Percentiles rank a stretch among this genome's conserved stretches.
phyloP scores from a whole-genome alignment of 2,329 filamentous ascomycete species.

The Pestalotiopsis sp. region DNA sequence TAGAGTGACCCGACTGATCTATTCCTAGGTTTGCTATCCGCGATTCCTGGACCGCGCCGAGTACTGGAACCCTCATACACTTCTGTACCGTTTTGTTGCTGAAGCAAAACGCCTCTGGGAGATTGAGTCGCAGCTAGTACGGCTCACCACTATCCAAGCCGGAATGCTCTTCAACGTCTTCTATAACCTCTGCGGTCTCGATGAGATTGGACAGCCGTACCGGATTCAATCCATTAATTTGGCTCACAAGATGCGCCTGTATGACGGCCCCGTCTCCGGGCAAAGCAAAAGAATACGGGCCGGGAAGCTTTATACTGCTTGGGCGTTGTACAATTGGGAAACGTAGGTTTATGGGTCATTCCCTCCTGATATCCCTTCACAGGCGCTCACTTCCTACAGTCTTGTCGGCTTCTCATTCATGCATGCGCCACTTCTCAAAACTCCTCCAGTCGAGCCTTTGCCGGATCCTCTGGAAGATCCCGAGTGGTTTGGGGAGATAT shows the following conservation, averaged over 20 bases:
- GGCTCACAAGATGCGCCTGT: slow-evolving; percentile 35
- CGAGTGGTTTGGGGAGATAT: slow-evolving; percentile 34
- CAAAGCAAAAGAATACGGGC: slow-evolving; percentile 22
- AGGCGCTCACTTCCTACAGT: background rate
- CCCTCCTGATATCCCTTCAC: background rate
- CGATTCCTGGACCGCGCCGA: slow-evolving; percentile 29
- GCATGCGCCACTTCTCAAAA: slow-evolving; percentile 24
- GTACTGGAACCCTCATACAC: slow-evolving; percentile 37
- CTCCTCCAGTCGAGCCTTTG: slow-evolving; percentile 25
- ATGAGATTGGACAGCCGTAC: slow-evolving; percentile 40
- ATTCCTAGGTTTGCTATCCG: slow-evolving; percentile 30
- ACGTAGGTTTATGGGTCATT: background rate
- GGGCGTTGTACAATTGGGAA: slow-evolving; percentile 32
- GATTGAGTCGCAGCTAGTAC: slow-evolving; percentile 28
- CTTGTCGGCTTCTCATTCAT: slow-evolving; percentile 25
- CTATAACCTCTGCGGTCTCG: slow-evolving; percentile 35
- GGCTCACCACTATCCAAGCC: slow-evolving; percentile 37
- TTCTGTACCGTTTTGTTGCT: slow-evolving; percentile 37
- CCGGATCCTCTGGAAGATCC: slow-evolving; percentile 30
- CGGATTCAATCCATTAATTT: slow-evolving; percentile 33
- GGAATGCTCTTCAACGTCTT: slow-evolving; percentile 33
- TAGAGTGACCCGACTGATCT: background rate
- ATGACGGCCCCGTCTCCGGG: slow-evolving; percentile 20
- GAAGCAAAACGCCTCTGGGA: slow-evolving; percentile 38
- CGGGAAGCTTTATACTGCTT: slow-evolving; percentile 34